phyloP scores from a whole-genome alignment of 495 filamentous ascomycete genomes.

The Stereocaulon alpinum region DNA sequence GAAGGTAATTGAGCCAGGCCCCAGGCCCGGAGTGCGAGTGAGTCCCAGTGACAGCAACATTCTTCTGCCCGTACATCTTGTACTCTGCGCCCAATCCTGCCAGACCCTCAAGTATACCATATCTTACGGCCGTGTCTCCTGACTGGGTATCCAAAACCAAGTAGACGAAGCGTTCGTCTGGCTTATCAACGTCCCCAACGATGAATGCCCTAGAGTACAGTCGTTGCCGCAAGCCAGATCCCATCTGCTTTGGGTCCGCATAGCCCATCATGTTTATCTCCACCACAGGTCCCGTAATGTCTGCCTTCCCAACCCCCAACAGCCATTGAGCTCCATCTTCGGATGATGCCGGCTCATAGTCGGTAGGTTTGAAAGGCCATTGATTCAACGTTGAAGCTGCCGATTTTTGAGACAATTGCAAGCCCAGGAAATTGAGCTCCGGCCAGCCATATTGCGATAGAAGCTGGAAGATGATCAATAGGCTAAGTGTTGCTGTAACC shows the following conservation, averaged over 20 bases:
- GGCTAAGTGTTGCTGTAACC: constrained; percentile 15
- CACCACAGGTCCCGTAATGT: constrained; percentile 92
- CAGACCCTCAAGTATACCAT: constrained; percentile 73
- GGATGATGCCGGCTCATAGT: neutral
- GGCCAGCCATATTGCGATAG: constrained; percentile 23
- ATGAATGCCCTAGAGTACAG: constrained; percentile 90
- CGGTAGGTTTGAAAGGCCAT: constrained; percentile 9
- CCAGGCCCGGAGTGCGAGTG: constrained; percentile 90
- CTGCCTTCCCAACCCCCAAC: constrained; percentile 85
- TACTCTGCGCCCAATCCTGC: constrained; percentile 56
- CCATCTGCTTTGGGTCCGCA: constrained; percentile 75
- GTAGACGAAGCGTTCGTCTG: constrained; percentile 72
- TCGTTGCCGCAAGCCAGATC: constrained; percentile 78
- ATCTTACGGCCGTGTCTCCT: constrained; percentile 81
- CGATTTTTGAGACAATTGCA: neutral
- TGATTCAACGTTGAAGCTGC: constrained; percentile 1
- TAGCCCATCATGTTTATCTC: constrained; percentile 92
- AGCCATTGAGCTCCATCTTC: constrained; percentile 49
- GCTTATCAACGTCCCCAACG: constrained; percentile 54
- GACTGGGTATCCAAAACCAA: constrained; percentile 79
- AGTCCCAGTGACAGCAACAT: constrained; percentile 84
- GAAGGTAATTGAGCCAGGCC: constrained; percentile 91
- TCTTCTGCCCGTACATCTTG: constrained; percentile 65
- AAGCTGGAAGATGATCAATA: constrained; percentile 26
- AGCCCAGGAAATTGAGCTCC: constrained; percentile 18